Base-by-base conservation (phyloP, 768 basidiomycete genomes). In the Terana coerulea region DNA sequence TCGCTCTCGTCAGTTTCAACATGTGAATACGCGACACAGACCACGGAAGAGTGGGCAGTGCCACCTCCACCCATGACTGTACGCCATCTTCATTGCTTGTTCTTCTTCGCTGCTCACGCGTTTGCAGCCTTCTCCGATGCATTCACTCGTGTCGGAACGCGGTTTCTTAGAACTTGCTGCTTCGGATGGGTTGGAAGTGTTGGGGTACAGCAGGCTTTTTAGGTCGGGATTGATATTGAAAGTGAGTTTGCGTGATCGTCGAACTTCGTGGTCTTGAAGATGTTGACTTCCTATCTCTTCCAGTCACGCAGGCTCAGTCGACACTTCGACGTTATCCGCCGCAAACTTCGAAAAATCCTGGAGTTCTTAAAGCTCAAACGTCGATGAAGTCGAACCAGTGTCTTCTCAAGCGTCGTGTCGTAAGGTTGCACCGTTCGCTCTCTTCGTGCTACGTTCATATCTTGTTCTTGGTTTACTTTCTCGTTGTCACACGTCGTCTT, bases 381-480 rank as follows among this genome's bases (percentile, higher is more conserved):
- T 17, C n/a, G n/a, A n/a, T 34, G 30, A 22, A 19, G 29, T 9
- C 24, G 19, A 46, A 39, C n/a, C n/a, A n/a, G n/a, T 10, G 37
- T 19, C 37, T 39, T 46, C 25, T 46, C 24, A 31, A 5, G 11
- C 2, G 30, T 34, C n/a, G n/a, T n/a, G n/a, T n/a, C n/a, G n/a
- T n/a, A n/a, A n/a, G n/a, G n/a, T n/a, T n/a, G n/a, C n/a, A n/a
- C n/a, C n/a, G n/a, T n/a, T n/a, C n/a, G n/a, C n/a, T n/a, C n/a
- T n/a, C 17, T 34, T 46, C 26, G n/a, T 5, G 9, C n/a, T 45
- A 9, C 17, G 11, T 39, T 11, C 3, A 39, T 19, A 10, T 45
- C 43, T 45, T 45, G 43, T 7, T 34, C 45, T 46, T 46, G 28
- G 31, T 34, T n/a, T n/a, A n/a, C n/a, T n/a, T n/a, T n/a, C n/a